Evolutionary conservation across 1,284 basidiomycete species (phyloP).

Genomic region (Pseudozyma pruni): DNA sequence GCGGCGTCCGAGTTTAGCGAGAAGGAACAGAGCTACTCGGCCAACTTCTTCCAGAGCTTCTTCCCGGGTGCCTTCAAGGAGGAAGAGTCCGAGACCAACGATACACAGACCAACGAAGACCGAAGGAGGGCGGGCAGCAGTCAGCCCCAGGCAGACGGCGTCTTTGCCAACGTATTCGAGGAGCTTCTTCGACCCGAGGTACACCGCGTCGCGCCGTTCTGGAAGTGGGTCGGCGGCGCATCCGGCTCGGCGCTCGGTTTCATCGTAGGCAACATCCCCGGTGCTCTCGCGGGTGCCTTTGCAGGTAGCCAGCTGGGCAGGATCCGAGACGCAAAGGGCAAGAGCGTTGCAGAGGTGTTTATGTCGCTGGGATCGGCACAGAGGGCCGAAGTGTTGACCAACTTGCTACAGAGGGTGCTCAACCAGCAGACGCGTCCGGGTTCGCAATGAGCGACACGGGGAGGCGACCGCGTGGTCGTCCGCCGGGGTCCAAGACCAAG

Average conservation of each 20-base stretch:
- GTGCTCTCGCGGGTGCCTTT: slow-evolving; percentile 61
- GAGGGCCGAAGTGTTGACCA: slow-evolving; percentile 84
- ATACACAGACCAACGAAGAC: slow-evolving; percentile 13
- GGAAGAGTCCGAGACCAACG: slow-evolving; percentile 9
- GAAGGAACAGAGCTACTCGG: slow-evolving; percentile 52
- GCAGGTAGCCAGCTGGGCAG: slow-evolving; percentile 63
- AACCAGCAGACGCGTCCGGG: slow-evolving; percentile 28
- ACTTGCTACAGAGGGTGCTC: slow-evolving; percentile 87
- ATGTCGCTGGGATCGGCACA: slow-evolving; percentile 79
- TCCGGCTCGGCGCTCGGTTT: slow-evolving; percentile 63
- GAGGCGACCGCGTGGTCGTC: slow-evolving; percentile 2
- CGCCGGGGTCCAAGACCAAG: slow-evolving; percentile 1
- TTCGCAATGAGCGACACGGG: slow-evolving; percentile 14
- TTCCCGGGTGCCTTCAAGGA: slow-evolving; percentile 43
- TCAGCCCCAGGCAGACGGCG: slow-evolving; percentile 55
- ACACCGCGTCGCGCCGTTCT: slow-evolving; percentile 49
- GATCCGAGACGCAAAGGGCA: slow-evolving; percentile 67
- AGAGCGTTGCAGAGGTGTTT: slow-evolving; percentile 76
- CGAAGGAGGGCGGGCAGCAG: slow-evolving; percentile 10
- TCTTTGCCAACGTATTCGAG: slow-evolving; percentile 64
- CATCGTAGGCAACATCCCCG: slow-evolving; percentile 57
- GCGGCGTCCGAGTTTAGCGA: slow-evolving; percentile 40
- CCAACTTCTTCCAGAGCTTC: slow-evolving; percentile 62
- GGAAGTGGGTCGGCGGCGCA: slow-evolving; percentile 61
- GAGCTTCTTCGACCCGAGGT: slow-evolving; percentile 67